These are phyloP conservation scores for Sugiyamaella boreocaroliniensis DNA, from an alignment of 805 yeast genomes.

Conservation along the genomic window DNA sequence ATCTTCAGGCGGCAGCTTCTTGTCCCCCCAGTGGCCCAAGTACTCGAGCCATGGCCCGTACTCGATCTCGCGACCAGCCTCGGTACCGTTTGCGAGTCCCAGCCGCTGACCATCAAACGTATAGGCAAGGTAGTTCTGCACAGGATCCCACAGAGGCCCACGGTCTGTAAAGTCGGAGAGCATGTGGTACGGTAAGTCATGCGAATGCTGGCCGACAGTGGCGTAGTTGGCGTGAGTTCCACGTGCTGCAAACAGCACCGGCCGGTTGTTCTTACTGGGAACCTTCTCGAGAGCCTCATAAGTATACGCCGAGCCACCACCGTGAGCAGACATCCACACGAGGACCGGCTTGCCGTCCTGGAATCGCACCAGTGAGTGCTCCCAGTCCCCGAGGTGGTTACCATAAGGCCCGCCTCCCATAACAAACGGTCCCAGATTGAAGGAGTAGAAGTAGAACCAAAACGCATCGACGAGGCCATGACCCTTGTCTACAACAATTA, in stretches of 20 bases:
- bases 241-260: constrained; percentile 81
- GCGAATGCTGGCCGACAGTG: constrained; percentile 92
- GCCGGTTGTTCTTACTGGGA: constrained; percentile 43
- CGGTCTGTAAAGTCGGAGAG: constrained; percentile 89
- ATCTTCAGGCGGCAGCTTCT: constrained; percentile 56
- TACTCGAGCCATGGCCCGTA: constrained; percentile 75
- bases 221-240: constrained; percentile 98
- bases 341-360: constrained; percentile 71
- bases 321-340: constrained; percentile 97
- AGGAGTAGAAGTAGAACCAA: constrained; percentile 94
- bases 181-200: constrained; percentile 88
- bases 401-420: constrained; percentile 98
- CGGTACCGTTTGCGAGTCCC: constrained; percentile 35
- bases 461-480: constrained; percentile 92
- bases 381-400: constrained; percentile 98
- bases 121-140: constrained; percentile 73
- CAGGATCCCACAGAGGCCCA: constrained; percentile 94
- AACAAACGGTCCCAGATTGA: constrained; percentile 91
- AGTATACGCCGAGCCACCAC: constrained; percentile 88
- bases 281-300: constrained; percentile 70
- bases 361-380: constrained; percentile 82
- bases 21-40: constrained; percentile 89
- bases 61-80: constrained; percentile 44
- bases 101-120: constrained; percentile 58
- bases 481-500: constrained; percentile 85